Percentiles rank a stretch among this genome's conserved stretches.
These are phyloP conservation scores for Kodamaea sp. DNA, from an alignment of 1,139 yeast species.

Conservation along the genomic window DNA sequence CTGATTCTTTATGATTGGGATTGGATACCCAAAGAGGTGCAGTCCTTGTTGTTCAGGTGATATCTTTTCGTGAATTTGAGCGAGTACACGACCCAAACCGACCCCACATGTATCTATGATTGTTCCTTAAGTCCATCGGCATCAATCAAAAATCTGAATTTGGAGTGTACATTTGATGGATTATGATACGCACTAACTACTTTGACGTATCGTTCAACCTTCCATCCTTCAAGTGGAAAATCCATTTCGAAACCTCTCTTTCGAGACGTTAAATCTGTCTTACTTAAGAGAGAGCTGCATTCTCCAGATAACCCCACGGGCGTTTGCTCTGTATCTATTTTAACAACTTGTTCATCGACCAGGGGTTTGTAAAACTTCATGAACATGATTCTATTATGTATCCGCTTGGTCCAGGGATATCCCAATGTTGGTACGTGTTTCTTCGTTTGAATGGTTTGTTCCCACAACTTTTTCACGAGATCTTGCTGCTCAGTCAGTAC, in stretches of 20 bases:
- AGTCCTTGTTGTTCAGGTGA: slow-evolving; percentile 21
- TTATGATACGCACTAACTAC: slow-evolving; percentile 23
- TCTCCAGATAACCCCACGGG: slow-evolving; percentile 14
- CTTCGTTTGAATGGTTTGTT: slow-evolving; percentile 17
- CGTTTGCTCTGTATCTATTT: not conserved
- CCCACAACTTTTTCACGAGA: slow-evolving; percentile 17
- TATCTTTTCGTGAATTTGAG: too few relatives aligned
- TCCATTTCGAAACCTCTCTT: slow-evolving; percentile 3
- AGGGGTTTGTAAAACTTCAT: slow-evolving; percentile 36
- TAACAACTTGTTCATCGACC: slow-evolving; percentile 1
- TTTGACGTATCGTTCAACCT: slow-evolving; percentile 28
- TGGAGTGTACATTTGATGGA: not conserved
- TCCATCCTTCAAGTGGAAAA: slow-evolving; percentile 26
- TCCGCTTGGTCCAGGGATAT: slow-evolving; percentile 40
- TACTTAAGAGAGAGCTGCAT: slow-evolving; percentile 10
- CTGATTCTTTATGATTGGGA: too few relatives aligned
- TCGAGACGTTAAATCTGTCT: slow-evolving; percentile 1
- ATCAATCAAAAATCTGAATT: not conserved
- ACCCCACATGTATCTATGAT: too few relatives aligned
- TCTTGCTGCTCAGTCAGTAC: slow-evolving; percentile 6
- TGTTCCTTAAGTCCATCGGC: too few relatives aligned
- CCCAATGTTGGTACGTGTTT: slow-evolving; percentile 42
- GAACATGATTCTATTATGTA: slow-evolving; percentile 32
- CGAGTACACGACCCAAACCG: too few relatives aligned
- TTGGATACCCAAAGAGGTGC: too few relatives aligned